Evolutionary conservation across 352 stramenopile species (phyloP).

Genomic region (Globisporangium radiosum): DNA sequence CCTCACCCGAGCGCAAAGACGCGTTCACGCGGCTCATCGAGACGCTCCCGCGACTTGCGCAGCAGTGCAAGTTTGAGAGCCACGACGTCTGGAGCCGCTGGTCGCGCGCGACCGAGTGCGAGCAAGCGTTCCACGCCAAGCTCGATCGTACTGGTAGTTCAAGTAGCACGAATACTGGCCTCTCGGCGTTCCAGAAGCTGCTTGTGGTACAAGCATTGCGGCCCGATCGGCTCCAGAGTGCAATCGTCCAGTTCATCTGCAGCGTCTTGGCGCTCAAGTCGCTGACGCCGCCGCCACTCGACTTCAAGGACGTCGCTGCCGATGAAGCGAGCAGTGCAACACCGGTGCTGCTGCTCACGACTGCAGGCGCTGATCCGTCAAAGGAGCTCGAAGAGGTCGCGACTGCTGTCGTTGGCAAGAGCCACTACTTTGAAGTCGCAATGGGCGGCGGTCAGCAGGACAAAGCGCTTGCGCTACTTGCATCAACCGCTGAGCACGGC

Average conservation of each 20-base stretch:
- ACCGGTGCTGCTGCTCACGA: slow-evolving; percentile 90
- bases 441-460: slow-evolving; percentile 95
- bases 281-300: slow-evolving; percentile 73
- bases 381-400: slow-evolving; percentile 93
- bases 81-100: slow-evolving; percentile 86
- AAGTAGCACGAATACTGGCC: slow-evolving; percentile 12
- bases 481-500: slow-evolving; percentile 66
- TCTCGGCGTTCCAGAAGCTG: slow-evolving; percentile 90
- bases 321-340: slow-evolving; percentile 71
- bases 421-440: slow-evolving; percentile 90
- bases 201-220: slow-evolving; percentile 90
- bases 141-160: slow-evolving; percentile 49
- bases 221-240: slow-evolving; percentile 86
- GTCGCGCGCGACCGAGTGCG: slow-evolving; percentile 84
- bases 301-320: slow-evolving; percentile 61
- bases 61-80: slow-evolving; percentile 80
- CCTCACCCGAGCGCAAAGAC: slow-evolving; percentile 80
- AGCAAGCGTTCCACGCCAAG: slow-evolving; percentile 88
- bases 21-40: slow-evolving; percentile 73
- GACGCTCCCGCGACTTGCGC: slow-evolving; percentile 58
- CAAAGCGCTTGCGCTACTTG: slow-evolving; percentile 81
- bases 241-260: slow-evolving; percentile 88
- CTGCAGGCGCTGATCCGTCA: slow-evolving; percentile 89
- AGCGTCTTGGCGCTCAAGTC: slow-evolving; percentile 83
- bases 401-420: slow-evolving; percentile 66